Evolutionary conservation across 805 yeast genomes (phyloP), one percentile per base, ranked within the genome.

Genomic region (Pichia pseudocactophila): DNA sequence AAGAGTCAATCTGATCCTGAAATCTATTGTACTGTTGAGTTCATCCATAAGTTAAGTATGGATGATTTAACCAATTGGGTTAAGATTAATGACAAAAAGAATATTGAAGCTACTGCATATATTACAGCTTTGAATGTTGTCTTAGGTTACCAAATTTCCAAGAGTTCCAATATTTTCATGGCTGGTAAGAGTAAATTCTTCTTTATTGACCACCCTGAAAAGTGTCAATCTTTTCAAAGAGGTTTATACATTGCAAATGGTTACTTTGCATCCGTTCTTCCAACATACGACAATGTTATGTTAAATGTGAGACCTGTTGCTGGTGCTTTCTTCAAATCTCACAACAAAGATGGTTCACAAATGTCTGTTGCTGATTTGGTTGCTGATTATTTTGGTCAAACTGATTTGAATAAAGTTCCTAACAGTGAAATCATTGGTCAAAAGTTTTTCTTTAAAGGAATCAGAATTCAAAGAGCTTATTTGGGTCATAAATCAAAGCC

Each of bases 241-340:
- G 63, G 63, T 19, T 41, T 59, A 15, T 54, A 44, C 17, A 53
- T 60, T 25, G 57, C 57, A 26, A 53, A 49, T 34, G 63, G 63
- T 25, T 58, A 54, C 39, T 58, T 42, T 49, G 56, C 59, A 8
- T 56, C 63, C 26, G 56, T 59, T 32, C 41, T 54, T 16, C 58
- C 60, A 15, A 50, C 60, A 9, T 53, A 46, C 40, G 55, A 57
- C 26, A 47, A 49, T 35, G 45, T 59, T 31, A 46, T 56, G 41
- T 45, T 59, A 31, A 58, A 58, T 45, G 47, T 57, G 28, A 54
- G 61, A 40, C 52, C 59, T 8, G 57, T 55, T 26, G 51, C 58
- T 3, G 55, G 59, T 33, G 59, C 51, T 1, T 58, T 58, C 33
- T 47, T 57, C 40, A 51, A 56, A 22, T 47, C 61, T 3, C 60